Evolutionary conservation across 202 grass and related monocot species (phyloP).

Genomic region (Setaria viridis): DNA sequence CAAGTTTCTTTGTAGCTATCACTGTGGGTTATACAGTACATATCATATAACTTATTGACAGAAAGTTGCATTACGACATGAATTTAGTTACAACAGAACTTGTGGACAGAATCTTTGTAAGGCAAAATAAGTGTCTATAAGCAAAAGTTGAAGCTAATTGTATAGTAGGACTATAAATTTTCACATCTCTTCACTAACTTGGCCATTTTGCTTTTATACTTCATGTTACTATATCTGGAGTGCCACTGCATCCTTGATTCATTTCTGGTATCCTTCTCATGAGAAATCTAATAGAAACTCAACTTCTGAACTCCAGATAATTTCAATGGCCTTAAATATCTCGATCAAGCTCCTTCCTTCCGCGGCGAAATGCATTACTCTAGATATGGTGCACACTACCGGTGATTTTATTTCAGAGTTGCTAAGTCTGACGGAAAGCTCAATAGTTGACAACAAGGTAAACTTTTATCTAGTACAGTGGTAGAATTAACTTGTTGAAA

Average conservation of each 20-base stretch:
- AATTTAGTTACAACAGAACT: conserved; percentile 4
- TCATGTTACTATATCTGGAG: not conserved
- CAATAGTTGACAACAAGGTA: conserved; percentile 77
- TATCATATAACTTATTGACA: conserved; percentile 6
- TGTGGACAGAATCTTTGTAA: not conserved
- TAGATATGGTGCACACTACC: conserved; percentile 43
- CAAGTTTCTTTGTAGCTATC: not conserved
- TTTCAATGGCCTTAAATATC: conserved; percentile 68
- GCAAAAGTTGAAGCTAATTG: not conserved
- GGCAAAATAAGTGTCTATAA: conserved; percentile 13
- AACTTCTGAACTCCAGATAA: conserved; percentile 66
- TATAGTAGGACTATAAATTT: not conserved
- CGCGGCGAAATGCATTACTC: conserved; percentile 47
- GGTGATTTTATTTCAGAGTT: conserved; percentile 64
- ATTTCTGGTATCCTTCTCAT: conserved; percentile 30
- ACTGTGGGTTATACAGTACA: not conserved
- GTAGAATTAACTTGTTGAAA: conserved; percentile 34
- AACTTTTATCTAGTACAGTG: conserved; percentile 43
- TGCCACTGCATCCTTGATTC: conserved; percentile 18
- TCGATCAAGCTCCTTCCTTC: conserved; percentile 64
- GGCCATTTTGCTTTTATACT: conserved; percentile 15
- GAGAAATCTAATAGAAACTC: conserved; percentile 38
- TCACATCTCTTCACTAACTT: conserved; percentile 1
- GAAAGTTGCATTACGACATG: not conserved
- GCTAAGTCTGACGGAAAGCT: conserved; percentile 58